These are phyloP conservation scores for Mesembryanthemum crystallinum DNA, from an alignment of 148 eudicot species.

Conservation along the genomic window DNA sequence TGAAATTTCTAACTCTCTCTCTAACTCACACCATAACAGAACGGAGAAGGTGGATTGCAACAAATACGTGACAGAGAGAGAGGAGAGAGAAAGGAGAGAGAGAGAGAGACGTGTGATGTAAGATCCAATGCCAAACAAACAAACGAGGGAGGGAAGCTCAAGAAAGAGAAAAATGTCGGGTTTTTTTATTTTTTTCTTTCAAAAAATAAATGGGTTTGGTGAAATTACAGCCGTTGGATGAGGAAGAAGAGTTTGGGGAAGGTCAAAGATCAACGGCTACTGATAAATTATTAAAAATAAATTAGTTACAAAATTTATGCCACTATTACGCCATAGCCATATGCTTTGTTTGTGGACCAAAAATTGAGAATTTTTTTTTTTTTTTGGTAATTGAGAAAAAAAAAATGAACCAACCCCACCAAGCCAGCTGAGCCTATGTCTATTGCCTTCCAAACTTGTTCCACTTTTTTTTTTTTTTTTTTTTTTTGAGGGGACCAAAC, in stretches of 20 bases:
- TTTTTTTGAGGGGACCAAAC: too few species aligned
- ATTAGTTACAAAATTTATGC: not conserved
- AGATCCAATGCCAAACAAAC: constrained; percentile 36
- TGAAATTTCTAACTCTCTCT: not conserved
- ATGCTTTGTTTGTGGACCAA: constrained; percentile 21
- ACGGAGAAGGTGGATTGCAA: constrained; percentile 22
- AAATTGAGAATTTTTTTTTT: too few species aligned
- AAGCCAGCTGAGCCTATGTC: constrained; percentile 27
- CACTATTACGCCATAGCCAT: constrained; percentile 17
- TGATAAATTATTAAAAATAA: not conserved
- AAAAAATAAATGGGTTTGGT: constrained; percentile 17
- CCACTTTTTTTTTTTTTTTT: too few species aligned
- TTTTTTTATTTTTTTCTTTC: constrained; percentile 12
- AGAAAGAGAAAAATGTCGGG: not conserved
- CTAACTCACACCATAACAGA: not conserved
- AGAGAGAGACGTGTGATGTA: constrained; percentile 31
- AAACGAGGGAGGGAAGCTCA: not conserved
- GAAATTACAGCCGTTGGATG: constrained; percentile 19
- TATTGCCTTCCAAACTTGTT: constrained; percentile 22
- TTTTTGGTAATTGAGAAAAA: too few species aligned
- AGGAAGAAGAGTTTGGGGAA: not conserved
- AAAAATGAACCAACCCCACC: constrained; percentile 24
- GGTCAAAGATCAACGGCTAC: constrained; percentile 30
- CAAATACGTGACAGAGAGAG: constrained; percentile 22
- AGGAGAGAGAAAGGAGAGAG: constrained; percentile 11